Evolutionary conservation across 1,284 basidiomycete genomes (phyloP).

Genomic region (Ganoderma leucocontextum): DNA sequence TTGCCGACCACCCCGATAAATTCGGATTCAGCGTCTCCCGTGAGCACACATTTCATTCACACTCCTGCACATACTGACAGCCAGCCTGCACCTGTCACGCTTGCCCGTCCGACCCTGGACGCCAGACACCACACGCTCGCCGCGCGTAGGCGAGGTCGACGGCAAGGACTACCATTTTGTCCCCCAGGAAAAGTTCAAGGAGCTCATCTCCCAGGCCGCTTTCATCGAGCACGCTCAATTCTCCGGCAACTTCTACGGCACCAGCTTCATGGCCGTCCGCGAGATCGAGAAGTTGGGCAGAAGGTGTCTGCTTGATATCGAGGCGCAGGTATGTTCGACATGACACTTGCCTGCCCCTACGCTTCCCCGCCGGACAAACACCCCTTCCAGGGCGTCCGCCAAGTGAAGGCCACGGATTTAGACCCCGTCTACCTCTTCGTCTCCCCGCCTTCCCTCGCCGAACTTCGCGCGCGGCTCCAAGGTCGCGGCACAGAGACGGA

Average conservation of each 20-base stretch:
- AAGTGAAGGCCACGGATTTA: conserved; percentile 76
- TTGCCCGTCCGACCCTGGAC: conserved; percentile 18
- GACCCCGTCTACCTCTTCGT: conserved; percentile 94
- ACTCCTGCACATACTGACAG: conserved; percentile 24
- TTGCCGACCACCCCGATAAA: conserved; percentile 82
- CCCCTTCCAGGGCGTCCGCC: conserved; percentile 79
- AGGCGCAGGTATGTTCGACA: conserved; percentile 80
- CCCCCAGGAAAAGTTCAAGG: conserved; percentile 63
- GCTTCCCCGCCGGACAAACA: conserved; percentile 30
- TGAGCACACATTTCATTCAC: conserved; percentile 50
- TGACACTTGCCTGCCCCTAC: conserved; percentile 6
- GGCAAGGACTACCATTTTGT: conserved; percentile 88
- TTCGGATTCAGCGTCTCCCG: conserved; percentile 97
- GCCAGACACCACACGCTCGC: conserved; percentile 90
- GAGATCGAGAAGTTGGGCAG: conserved; percentile 67
- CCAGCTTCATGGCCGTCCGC: conserved; percentile 76
- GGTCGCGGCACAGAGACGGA: conserved; percentile 90
- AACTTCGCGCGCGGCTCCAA: conserved; percentile 74
- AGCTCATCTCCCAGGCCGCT: conserved; percentile 67
- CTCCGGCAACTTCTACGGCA: conserved; percentile 94
- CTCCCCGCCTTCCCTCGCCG: conserved; percentile 82
- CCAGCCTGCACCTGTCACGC: conserved; percentile 23
- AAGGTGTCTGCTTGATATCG: conserved; percentile 95
- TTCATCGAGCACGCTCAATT: conserved; percentile 88
- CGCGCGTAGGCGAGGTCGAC: conserved; percentile 84